These are phyloP conservation scores for Breynia disticha DNA, from an alignment of 441 rosid genomes.

Conservation along the genomic window DNA sequence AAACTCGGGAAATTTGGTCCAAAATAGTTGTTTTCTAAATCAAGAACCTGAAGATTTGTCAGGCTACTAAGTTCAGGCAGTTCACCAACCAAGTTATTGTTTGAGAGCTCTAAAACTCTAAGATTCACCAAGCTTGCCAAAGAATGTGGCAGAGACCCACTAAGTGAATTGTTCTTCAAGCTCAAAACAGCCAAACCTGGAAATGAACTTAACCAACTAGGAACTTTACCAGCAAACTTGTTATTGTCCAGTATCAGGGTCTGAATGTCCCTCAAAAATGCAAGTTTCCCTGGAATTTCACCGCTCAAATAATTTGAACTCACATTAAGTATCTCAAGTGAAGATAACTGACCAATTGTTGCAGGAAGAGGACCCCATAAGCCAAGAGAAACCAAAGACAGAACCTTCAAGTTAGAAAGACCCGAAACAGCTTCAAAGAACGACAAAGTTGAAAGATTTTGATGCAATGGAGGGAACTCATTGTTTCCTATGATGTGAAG, in stretches of 20 bases:
- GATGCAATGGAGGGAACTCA: constrained; percentile 18
- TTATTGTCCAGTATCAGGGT: constrained; percentile 43
- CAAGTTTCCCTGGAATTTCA: constrained; percentile 33
- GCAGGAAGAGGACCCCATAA: constrained; percentile 40
- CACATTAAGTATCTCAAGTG: constrained; percentile 51
- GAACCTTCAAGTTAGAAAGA: constrained; percentile 38
- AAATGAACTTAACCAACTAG: constrained; percentile 33
- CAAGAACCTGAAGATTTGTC: constrained; percentile 51
- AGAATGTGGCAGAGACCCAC: constrained; percentile 38
- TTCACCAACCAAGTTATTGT: constrained; percentile 38
- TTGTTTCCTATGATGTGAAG: constrained; percentile 37
- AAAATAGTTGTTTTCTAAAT: constrained; percentile 34
- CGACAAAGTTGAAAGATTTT: constrained; percentile 22
- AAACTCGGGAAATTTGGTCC: constrained; percentile 48
- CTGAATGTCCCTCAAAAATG: constrained; percentile 34
- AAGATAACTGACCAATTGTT: constrained; percentile 28
- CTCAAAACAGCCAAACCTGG: constrained; percentile 38
- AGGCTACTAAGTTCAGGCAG: constrained; percentile 35
- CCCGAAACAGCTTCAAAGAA: constrained; percentile 29
- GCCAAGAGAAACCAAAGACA: constrained; percentile 49
- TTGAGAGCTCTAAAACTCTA: constrained; percentile 29
- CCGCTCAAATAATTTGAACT: constrained; percentile 48
- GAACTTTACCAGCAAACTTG: constrained; percentile 36
- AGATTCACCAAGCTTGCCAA: constrained; percentile 27
- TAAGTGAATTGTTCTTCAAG: constrained; percentile 42